These are phyloP conservation scores for Kwoniella sp. DNA, from an alignment of 768 basidiomycete genomes.

Conservation along the genomic window DNA sequence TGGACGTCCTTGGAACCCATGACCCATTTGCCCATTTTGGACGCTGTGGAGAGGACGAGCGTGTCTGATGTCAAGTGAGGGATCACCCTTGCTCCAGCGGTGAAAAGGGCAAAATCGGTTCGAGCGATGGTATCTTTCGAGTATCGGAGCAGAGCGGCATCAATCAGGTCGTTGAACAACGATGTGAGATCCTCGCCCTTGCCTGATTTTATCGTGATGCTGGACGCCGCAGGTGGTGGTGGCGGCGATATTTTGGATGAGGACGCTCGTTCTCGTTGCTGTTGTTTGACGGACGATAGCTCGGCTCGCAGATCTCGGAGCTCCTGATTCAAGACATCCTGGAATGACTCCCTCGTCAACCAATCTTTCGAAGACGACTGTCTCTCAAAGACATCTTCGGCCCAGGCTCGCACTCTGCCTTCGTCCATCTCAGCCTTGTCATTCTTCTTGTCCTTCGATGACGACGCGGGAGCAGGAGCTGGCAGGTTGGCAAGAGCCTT, in stretches of 20 bases:
- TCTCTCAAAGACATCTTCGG: conserved; percentile 47
- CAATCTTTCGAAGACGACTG: conserved; percentile 46
- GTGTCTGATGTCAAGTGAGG: conserved; percentile 82
- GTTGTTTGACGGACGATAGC: conserved; percentile 13
- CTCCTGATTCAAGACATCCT: conserved; percentile 55
- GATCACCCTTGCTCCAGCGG: conserved; percentile 77
- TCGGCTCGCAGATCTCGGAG: conserved; percentile 41
- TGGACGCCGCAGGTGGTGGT: background rate
- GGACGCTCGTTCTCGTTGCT: background rate
- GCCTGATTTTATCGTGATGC: conserved; percentile 33
- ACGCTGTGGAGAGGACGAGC: conserved; percentile 63
- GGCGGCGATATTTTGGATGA: background rate
- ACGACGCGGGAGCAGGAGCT: background rate
- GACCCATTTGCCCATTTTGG: conserved; percentile 62
- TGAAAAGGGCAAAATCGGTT: conserved; percentile 82
- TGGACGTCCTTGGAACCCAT: conserved; percentile 56
- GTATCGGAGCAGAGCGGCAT: conserved; percentile 69
- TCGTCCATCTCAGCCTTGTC: conserved; percentile 52
- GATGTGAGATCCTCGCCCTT: conserved; percentile 70
- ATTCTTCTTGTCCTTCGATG: background rate
- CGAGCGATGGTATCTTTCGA: conserved; percentile 79
- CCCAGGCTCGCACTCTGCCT: conserved; percentile 50
- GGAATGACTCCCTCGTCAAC: conserved; percentile 52
- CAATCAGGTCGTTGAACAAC: conserved; percentile 75
- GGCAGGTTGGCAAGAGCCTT: conserved; percentile 29